Evolutionary conservation across 2,329 filamentous ascomycete species (phyloP).

Genomic region (Exophiala spinifera): DNA sequence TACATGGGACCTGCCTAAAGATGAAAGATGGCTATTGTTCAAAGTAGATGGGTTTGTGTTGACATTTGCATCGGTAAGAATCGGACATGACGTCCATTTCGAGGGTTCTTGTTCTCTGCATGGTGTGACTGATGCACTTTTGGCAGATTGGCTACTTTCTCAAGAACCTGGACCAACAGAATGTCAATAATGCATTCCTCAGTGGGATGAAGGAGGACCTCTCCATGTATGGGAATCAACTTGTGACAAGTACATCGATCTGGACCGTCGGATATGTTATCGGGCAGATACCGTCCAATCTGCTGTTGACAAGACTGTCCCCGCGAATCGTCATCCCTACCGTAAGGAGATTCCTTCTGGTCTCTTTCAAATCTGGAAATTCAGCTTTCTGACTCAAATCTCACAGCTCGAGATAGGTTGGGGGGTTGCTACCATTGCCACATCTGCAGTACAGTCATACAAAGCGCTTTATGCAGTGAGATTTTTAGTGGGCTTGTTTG

Average conservation of each 20-base stretch:
- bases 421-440: conserved; percentile 56
- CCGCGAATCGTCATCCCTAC: conserved; percentile 12
- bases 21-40: conserved; percentile 39
- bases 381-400: conserved; percentile 46
- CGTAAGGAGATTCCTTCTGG: background rate
- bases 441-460: conserved; percentile 44
- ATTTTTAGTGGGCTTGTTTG: conserved; percentile 16
- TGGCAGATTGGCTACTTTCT: too few relatives aligned
- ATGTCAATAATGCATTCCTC: conserved; percentile 30
- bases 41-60: conserved; percentile 33
- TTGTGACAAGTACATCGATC: conserved; percentile 46
- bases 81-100: conserved; percentile 6
- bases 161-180: conserved; percentile 21
- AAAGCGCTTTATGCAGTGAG: conserved; percentile 28
- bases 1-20: conserved; percentile 49
- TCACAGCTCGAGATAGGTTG: conserved; percentile 49
- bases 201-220: conserved; percentile 53
- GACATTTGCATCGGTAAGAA: conserved; percentile 32
- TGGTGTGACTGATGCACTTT: too few relatives aligned
- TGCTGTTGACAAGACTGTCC: conserved; percentile 33
- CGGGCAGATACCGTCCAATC: conserved; percentile 53
- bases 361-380: conserved; percentile 29
- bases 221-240: conserved; percentile 50
- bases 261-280: conserved; percentile 54
- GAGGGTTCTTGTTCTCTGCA: too few relatives aligned